Percentiles rank a stretch among this genome's conserved stretches.
phyloP scores from a whole-genome alignment of 768 basidiomycete species.

The Sistotremastrum suecicum region DNA sequence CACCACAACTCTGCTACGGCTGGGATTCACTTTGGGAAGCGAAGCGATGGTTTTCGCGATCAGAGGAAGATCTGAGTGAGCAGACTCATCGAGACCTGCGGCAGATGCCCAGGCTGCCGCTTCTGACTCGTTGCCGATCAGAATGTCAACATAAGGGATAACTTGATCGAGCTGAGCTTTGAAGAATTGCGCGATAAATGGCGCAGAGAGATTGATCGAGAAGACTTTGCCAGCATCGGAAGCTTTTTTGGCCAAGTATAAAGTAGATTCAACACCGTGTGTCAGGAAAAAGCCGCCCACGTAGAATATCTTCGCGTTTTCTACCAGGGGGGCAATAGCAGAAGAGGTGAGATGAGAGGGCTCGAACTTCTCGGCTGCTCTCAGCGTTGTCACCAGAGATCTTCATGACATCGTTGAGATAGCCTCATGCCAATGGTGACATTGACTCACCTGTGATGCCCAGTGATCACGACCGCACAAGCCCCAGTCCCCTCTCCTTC shows the following conservation, averaged over 20 bases:
- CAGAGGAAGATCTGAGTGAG: conserved; percentile 33
- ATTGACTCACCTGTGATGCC: conserved; percentile 66
- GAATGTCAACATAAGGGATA: conserved; percentile 71
- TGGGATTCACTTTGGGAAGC: conserved; percentile 59
- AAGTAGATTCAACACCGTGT: conserved; percentile 62
- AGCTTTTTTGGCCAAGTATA: conserved; percentile 67
- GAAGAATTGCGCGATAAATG: conserved; percentile 96
- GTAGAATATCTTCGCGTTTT: conserved; percentile 78
- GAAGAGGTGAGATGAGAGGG: conserved; percentile 66
- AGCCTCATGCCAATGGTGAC: not conserved
- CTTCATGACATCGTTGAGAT: conserved; percentile 23
- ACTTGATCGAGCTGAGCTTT: conserved; percentile 64
- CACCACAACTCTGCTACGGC: conserved; percentile 68
- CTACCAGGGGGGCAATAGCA: conserved; percentile 59
- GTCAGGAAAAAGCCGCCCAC: conserved; percentile 97
- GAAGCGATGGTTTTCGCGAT: conserved; percentile 69
- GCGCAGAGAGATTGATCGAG: conserved; percentile 87
- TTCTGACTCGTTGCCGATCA: conserved; percentile 96
- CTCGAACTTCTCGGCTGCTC: conserved; percentile 82
- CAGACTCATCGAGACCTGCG: conserved; percentile 51
- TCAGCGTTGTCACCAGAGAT: conserved; percentile 85
- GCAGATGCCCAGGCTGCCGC: conserved; percentile 76
- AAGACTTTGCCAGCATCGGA: conserved; percentile 72
- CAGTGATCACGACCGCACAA: conserved; percentile 91
- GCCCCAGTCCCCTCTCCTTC: conserved; percentile 85